Evolutionary conservation across 805 yeast species (phyloP).

Genomic region (Phaffomyces thermotolerans): DNA sequence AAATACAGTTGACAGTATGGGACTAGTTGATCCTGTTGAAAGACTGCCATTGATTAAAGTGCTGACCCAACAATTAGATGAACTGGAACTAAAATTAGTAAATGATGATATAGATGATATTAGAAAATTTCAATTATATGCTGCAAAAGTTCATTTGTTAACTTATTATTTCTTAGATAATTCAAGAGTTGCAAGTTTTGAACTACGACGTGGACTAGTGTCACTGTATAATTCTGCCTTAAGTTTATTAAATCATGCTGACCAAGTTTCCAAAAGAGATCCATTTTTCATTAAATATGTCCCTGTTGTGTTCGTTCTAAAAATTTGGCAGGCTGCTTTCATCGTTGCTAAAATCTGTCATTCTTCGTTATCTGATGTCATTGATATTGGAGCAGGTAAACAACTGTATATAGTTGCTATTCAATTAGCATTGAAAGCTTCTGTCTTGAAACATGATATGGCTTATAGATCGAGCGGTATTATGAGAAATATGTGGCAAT

Average conservation of each 20-base stretch:
- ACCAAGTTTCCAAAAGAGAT: conserved; percentile 50
- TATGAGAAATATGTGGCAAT: conserved; percentile 90
- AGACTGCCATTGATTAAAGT: conserved; percentile 69
- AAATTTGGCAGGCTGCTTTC: conserved; percentile 89
- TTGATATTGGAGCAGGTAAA: conserved; percentile 70
- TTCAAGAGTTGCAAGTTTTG: conserved; percentile 35
- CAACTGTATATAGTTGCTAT: conserved; percentile 62
- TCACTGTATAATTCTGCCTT: conserved; percentile 76
- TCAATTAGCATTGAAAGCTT: conserved; percentile 64
- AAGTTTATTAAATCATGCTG: conserved; percentile 60
- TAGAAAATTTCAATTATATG: conserved; percentile 58
- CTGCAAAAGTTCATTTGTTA: conserved; percentile 74
- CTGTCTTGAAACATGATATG: conserved; percentile 85
- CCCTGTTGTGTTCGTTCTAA: conserved; percentile 76
- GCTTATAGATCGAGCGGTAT: conserved; percentile 90
- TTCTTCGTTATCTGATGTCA: conserved; percentile 57
- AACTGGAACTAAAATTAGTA: conserved; percentile 54
- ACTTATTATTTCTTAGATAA: conserved; percentile 76
- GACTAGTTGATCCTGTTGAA: conserved; percentile 60
- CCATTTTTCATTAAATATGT: conserved; percentile 63
- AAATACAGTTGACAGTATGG: conserved; percentile 58
- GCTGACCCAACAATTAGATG: conserved; percentile 65
- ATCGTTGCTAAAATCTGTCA: conserved; percentile 73
- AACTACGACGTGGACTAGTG: conserved; percentile 65
- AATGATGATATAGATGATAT: conserved; percentile 53